Evolutionary conservation across 1,284 basidiomycete species (phyloP).

Genomic region (Sporisorium iseilematis-ciliati): DNA sequence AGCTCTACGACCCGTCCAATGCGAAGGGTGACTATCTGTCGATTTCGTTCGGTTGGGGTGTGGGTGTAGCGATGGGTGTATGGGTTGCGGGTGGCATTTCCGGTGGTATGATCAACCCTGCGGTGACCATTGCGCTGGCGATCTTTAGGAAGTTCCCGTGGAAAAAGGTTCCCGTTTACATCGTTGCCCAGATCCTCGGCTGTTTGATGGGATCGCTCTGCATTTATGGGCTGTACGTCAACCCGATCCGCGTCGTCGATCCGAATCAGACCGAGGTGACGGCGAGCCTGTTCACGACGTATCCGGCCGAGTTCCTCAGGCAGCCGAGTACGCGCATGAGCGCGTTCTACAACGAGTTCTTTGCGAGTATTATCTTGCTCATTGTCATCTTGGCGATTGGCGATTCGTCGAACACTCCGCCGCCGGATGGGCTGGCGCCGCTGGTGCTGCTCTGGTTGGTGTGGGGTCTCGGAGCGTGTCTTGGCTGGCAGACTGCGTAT

Average conservation of each 20-base stretch:
- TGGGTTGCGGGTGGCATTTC: conserved; percentile 63
- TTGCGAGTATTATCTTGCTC: conserved; percentile 58
- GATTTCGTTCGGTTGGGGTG: conserved; percentile 63
- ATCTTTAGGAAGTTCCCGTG: conserved; percentile 81
- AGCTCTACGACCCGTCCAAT: conserved; percentile 33
- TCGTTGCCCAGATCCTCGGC: conserved; percentile 80
- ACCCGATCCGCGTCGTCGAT: conserved; percentile 75
- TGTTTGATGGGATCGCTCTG: conserved; percentile 78
- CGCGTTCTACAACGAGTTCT: conserved; percentile 57
- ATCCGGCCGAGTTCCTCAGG: conserved; percentile 70
- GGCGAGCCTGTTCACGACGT: conserved; percentile 79
- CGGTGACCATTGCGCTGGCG: conserved; percentile 77
- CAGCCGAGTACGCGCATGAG: conserved; percentile 44
- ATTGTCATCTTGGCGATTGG: conserved; percentile 56
- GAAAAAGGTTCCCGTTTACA: conserved; percentile 82
- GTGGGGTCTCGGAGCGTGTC: conserved; percentile 74
- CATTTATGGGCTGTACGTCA: conserved; percentile 81
- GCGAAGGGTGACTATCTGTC: conserved; percentile 57
- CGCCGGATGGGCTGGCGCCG: conserved; percentile 74
- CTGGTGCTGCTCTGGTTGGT: conserved; percentile 75
- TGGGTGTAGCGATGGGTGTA: conserved; percentile 63
- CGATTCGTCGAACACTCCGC: conserved; percentile 71
- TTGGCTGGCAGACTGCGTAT: conserved; percentile 76
- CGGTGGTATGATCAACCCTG: conserved; percentile 60
- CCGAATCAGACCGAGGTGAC: conserved; percentile 71